A percentile compares a stretch with the other conserved stretches of the same genome.
These are phyloP conservation scores for Diutina ranongensis DNA, from an alignment of 1,139 yeast genomes.

Conservation along the genomic window DNA sequence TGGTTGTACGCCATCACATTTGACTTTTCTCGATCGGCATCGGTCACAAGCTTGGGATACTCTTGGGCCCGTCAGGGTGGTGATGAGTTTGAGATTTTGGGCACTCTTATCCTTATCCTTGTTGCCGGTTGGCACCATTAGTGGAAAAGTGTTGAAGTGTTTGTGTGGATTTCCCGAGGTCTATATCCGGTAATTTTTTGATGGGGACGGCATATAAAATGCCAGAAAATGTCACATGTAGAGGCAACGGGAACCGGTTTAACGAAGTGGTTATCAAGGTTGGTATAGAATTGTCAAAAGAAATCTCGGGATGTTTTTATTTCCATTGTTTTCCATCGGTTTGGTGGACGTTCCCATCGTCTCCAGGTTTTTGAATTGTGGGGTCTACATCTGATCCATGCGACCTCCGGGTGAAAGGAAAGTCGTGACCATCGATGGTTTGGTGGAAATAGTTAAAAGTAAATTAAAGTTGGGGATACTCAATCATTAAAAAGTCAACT, in stretches of 20 bases:
- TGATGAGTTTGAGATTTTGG: slow-evolving; percentile 20
- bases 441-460: background rate
- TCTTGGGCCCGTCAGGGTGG: slow-evolving; percentile 31
- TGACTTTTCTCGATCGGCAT: slow-evolving; percentile 64
- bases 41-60: slow-evolving; percentile 76
- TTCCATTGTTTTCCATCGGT: background rate
- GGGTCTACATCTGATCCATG: slow-evolving; percentile 1
- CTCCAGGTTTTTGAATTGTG: background rate
- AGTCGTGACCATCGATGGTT: background rate
- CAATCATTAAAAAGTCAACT: background rate
- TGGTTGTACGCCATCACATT: slow-evolving; percentile 64
- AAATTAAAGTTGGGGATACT: background rate
- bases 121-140: slow-evolving; percentile 4
- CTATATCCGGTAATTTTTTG: background rate
- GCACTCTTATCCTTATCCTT: slow-evolving; percentile 1
- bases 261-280: background rate
- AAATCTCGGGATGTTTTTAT: background rate
- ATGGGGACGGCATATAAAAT: background rate
- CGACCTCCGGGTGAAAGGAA: slow-evolving; percentile 2
- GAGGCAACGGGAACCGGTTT: background rate
- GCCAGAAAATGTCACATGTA: slow-evolving; percentile 4
- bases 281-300: background rate
- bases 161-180: slow-evolving; percentile 1
- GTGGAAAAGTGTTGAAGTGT: background rate
- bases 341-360: background rate